Evolutionary conservation across 2,329 filamentous ascomycete species (phyloP), one percentile per base, ranked within the genome.

Genomic region (Magnaporthiopsis incrustans): DNA sequence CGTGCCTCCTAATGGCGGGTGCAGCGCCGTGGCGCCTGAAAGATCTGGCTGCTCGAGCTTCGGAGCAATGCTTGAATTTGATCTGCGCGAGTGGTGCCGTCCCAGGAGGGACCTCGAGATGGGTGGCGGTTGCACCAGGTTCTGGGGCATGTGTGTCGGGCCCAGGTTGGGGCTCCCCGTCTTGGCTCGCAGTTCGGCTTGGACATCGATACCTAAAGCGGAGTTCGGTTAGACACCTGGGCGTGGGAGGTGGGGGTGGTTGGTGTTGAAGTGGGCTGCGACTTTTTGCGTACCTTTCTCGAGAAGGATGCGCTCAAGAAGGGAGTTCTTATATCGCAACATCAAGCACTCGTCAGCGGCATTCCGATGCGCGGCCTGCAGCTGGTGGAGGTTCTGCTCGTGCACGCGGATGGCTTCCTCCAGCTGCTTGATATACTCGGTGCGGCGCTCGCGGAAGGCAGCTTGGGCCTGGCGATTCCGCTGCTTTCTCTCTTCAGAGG

Each of bases 381-480:
- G 83, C 72, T 88, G 96, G 71, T 96, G 91, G 64, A 98, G 82
- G 71, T 92, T 94, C 71, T 96, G 92, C 78, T 99, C 95, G 82
- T 98, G 94, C 70, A 95, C 91, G 73, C 95, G 94, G 77, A 99
- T 98, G 64, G 93, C 96, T 71, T 94, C 92, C 79, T 99, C 95
- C 32, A 99, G 85, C 77, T 99, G 95, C 80, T 98, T 98, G 80
- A 99, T 99, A 77, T 99, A 99, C 81, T 99, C 95, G 64, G 94
- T 98, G 65, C 95, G 89, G 69, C 95, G 89, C 79, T 99, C 95
- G 70, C 95, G 89, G 73, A 99, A 99, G 65, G 95, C 95, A 64
- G 95, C 95, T 78, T 99, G 95, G 60, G 95, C 95, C 80, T 98
- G 95, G 70, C 95, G 84, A 75, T 99, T 99, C 69, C 95, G 87